Base-by-base conservation (phyloP, 768 basidiomycete species). In the Russula foetens region DNA sequence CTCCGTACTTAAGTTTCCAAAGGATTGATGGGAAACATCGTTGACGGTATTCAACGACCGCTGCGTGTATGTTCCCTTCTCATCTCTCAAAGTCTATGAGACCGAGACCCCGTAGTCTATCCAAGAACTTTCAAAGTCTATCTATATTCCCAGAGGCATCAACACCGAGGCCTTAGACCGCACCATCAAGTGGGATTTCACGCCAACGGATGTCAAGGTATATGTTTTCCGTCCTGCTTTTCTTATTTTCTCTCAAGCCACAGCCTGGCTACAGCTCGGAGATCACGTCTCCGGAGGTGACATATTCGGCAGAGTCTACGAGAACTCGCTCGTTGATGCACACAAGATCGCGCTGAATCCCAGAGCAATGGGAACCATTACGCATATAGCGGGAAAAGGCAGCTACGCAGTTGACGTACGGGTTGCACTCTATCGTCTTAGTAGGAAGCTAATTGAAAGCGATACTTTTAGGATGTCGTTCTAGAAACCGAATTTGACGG, bases 11-110 rank as follows among this genome's bases (percentile, higher is more conserved):
- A 56, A 52, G 63, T 45, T 39, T 12, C 28, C 46, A 2, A 60
- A 97, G 96, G 97, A 67, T 77, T 99, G 60, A 98, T 99, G 97
- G 86, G 86, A n/a, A 98, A 99, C 73, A 99, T 99, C 69, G 93
- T 96, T 67, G 95, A 98, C 75, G 94, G 95, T 68, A 95, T 96
- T 70, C 94, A 97, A 73, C 84, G 94, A 70, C 94, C 94, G 60
- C 77, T 93, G 41, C 83, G 91, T 68, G 91, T 92, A 71, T 65
- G 89, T 72, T 45, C 21, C 53, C 39, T 60, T 47, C 52, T 51
- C 58, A 28, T 45, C 17, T 31, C 44, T 29, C 64, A 51, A 44
- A 21, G 44, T 55, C 8, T 38, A 41, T 56, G 38, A 64, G 45
- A 49, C 49, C 53, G 41, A 53, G 28, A 41, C 43, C 44, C 49